A percentile compares a stretch with the other conserved stretches of the same genome.
phyloP scores from a whole-genome alignment of 164 flowering plant genomes.

The Magnolia sinica region DNA sequence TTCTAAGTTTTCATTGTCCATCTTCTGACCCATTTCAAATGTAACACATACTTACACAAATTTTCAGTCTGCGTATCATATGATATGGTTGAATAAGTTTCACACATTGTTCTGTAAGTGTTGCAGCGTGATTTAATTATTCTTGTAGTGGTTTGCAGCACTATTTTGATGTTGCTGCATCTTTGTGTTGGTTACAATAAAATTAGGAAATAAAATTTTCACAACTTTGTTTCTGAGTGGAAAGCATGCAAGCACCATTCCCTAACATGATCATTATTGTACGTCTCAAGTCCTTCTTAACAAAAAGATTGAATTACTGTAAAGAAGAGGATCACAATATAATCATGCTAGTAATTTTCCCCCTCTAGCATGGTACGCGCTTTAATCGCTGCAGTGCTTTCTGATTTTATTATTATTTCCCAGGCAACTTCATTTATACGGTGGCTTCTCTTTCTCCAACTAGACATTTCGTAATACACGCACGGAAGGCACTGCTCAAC shows the following conservation, averaged over 20 bases:
- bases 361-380: neutral
- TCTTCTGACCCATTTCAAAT: neutral
- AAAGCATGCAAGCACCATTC: neutral
- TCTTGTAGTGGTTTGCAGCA: too few species aligned
- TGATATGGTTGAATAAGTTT: too few species aligned
- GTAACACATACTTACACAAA: neutral
- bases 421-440: constrained; percentile 88
- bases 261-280: neutral
- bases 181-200: too few species aligned
- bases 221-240: neutral
- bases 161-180: too few species aligned
- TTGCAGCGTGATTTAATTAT: too few species aligned
- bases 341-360: neutral
- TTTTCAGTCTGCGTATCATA: too few species aligned
- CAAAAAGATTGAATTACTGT: neutral
- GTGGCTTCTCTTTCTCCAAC: constrained; percentile 93
- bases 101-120: too few species aligned
- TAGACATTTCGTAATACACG: constrained; percentile 87
- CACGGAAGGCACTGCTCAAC: constrained; percentile 89
- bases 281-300: neutral
- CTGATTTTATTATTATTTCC: constrained; percentile 13
- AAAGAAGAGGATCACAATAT: neutral
- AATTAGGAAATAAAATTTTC: too few species aligned
- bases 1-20: neutral
- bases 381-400: neutral